Conservation (phyloP, 805 yeast species). For the Yarrowia sp. region DNA sequence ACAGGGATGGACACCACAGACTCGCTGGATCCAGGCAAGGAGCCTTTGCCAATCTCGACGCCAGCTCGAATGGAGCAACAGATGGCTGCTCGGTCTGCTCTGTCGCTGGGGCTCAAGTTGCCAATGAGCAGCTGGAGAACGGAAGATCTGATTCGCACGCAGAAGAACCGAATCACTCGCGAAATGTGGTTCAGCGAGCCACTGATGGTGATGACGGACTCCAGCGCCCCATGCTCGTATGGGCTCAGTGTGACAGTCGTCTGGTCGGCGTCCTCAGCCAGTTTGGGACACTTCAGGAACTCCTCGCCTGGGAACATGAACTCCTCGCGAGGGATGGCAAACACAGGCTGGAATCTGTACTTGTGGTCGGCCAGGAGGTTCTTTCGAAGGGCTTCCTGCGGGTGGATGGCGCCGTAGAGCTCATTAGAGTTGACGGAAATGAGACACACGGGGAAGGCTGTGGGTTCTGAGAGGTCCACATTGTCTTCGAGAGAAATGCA, state of each 20-base stretch:
- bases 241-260: not conserved
- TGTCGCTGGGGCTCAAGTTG: not conserved
- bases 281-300: not conserved
- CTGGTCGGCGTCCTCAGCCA: not conserved
- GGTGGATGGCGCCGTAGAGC: not conserved
- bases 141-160: not conserved
- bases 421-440: not conserved
- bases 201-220: not conserved
- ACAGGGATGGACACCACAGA: slow-evolving; percentile 1
- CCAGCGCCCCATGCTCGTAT: not conserved
- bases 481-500: slow-evolving; percentile 5
- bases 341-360: slow-evolving; percentile 15
- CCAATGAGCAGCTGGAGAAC: not conserved
- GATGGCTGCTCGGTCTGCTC: not conserved
- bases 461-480: not conserved
- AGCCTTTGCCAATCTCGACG: not conserved
- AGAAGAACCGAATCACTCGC: slow-evolving; percentile 7
- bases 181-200: not conserved
- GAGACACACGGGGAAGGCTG: not conserved
- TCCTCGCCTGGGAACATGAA: slow-evolving; percentile 19
- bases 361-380: not conserved
- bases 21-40: slow-evolving; percentile 5
- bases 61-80: slow-evolving; percentile 2
- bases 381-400: not conserved
- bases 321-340: slow-evolving; percentile 5